Percentiles rank a stretch among this genome's conserved stretches.
phyloP scores from a whole-genome alignment of 331 rosid genomes.

The Malus hybrid region DNA sequence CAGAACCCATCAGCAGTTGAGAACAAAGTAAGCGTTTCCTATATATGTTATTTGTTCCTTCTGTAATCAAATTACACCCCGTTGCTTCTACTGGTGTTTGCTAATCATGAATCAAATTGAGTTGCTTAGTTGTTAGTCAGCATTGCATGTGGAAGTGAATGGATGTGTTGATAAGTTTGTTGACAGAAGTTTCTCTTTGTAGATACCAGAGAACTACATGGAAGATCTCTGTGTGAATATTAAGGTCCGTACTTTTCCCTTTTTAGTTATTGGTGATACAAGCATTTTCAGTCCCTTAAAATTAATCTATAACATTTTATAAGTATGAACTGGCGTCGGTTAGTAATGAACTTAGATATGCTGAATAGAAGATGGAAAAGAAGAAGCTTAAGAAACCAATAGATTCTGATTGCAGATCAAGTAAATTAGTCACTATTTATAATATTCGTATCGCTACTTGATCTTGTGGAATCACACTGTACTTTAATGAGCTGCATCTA shows the following conservation, averaged over 20 bases:
- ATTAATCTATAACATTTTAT: too few species aligned
- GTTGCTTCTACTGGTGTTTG: background rate
- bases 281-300: too few species aligned
- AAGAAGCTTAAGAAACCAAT: too few species aligned
- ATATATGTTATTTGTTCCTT: background rate
- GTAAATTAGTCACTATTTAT: too few species aligned
- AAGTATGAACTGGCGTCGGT: too few species aligned
- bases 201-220: constrained; percentile 48
- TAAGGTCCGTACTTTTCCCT: constrained; percentile 31
- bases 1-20: constrained; percentile 49
- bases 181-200: constrained; percentile 19
- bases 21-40: constrained; percentile 42
- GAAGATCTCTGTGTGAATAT: constrained; percentile 62
- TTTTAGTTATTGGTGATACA: too few species aligned
- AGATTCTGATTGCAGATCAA: too few species aligned
- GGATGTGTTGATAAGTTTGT: background rate
- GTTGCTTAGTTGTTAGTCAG: background rate
- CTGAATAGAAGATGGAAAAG: too few species aligned
- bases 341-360: too few species aligned
- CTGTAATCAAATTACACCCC: background rate
- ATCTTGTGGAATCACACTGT: too few species aligned
- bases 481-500: too few species aligned
- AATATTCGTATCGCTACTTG: too few species aligned
- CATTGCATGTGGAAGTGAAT: background rate
- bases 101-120: background rate